Conservation (phyloP, 768 basidiomycete genomes). For the Tricholomella constricta region DNA sequence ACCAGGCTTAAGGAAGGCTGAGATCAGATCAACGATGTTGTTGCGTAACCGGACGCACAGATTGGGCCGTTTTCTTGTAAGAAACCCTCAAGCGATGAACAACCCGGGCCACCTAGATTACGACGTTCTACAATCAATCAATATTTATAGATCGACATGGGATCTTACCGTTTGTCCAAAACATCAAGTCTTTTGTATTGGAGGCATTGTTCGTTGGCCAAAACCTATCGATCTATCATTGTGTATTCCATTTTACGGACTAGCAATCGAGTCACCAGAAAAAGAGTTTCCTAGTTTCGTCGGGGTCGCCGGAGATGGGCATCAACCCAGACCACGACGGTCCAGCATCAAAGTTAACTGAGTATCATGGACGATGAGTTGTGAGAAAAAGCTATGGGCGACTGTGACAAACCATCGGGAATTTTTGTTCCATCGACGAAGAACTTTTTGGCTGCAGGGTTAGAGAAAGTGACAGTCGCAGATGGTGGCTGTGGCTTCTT, state of each 20-base stretch:
- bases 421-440: constrained; percentile 49
- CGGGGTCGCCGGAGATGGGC: constrained; percentile 56
- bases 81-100: constrained; percentile 66
- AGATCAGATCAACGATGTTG: neutral
- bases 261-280: constrained; percentile 34
- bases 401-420: constrained; percentile 37
- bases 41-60: constrained; percentile 34
- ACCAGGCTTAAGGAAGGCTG: constrained; percentile 34
- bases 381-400: constrained; percentile 18
- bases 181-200: constrained; percentile 60
- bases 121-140: constrained; percentile 24
- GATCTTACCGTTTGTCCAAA: constrained; percentile 54
- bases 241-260: neutral
- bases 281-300: constrained; percentile 64
- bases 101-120: constrained; percentile 65
- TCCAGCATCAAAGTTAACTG: constrained; percentile 66
- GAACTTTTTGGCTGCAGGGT: constrained; percentile 57
- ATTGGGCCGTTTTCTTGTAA: constrained; percentile 69
- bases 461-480: constrained; percentile 57
- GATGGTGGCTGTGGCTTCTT: constrained; percentile 18
- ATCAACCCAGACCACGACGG: constrained; percentile 70
- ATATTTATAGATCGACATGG: neutral
- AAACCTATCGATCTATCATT: constrained; percentile 52
- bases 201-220: constrained; percentile 67
- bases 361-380: neutral